Evolutionary conservation across 2,329 filamentous ascomycete genomes (phyloP), one percentile per base, ranked within the genome.

Genomic region (Metarhizium brunneum): DNA sequence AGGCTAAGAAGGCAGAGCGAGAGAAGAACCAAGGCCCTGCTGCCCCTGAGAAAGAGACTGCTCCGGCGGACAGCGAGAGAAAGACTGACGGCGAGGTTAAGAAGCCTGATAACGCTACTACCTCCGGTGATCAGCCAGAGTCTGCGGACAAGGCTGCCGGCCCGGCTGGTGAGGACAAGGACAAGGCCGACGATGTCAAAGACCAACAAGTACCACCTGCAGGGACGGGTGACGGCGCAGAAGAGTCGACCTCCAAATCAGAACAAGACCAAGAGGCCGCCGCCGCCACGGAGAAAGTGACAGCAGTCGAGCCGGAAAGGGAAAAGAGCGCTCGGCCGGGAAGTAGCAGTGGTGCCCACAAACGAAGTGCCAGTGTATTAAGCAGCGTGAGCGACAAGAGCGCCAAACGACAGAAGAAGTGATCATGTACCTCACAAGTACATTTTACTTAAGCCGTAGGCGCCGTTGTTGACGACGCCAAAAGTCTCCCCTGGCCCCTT

Each of bases 301-400:
- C 45, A 29, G 51, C 40, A 8, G 10, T 10, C 6, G 36, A 53
- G 8, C 40, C 29, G 18, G 63, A 70, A 58, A 14, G 64, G n/a
- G 68, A 66, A 42, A 72, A 63, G 60, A 62, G 60, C 16, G 57
- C 55, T 11, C 65, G 71, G 48, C 72, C 71, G 2, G 67, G 65
- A 14, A 75, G 71, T 59, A 75, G 74, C 58, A 66, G 71, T 47
- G 68, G 67, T 8, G 63, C 71, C 0, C 85, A 87, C 60, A 95
- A 95, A 74, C 81, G 90, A 57, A 94, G 90, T 67, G 89, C 89
- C 1, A 95, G 90, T 68, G 88, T 91, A 36, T 69, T 95, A 54
- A 92, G 88, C 68, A 75, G 77, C 16, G 73, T 74, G 6, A 90
- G 87, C 67, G 85, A 90, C 57, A 82, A 81, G 70, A 82, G 77